Evolutionary conservation across 1,284 basidiomycete species (phyloP).

Genomic region (Inonotus obliquus): DNA sequence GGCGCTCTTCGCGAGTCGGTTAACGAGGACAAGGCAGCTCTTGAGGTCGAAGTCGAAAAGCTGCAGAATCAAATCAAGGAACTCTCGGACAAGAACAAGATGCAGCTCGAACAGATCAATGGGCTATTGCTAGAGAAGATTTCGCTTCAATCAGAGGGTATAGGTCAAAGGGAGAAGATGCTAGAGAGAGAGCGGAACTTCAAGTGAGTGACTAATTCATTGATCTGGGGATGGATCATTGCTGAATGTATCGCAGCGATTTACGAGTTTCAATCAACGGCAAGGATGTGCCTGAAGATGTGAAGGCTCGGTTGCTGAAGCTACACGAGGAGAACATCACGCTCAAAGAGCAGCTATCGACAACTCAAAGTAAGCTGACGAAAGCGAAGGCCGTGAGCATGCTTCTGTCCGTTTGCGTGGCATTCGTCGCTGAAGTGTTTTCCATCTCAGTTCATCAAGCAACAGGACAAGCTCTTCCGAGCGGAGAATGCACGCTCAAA

Average conservation of each 20-base stretch:
- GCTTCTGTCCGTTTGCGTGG: neutral
- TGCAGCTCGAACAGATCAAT: constrained; percentile 91
- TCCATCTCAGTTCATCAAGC: constrained; percentile 74
- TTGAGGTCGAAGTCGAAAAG: constrained; percentile 64
- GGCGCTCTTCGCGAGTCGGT: constrained; percentile 82
- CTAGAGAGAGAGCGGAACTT: constrained; percentile 77
- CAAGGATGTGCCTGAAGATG: constrained; percentile 74
- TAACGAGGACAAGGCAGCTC: constrained; percentile 76
- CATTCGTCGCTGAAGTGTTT: neutral
- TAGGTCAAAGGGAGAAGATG: constrained; percentile 80
- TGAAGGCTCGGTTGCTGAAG: constrained; percentile 70
- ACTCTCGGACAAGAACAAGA: constrained; percentile 78
- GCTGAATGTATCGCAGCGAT: constrained; percentile 43
- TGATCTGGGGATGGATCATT: constrained; percentile 8
- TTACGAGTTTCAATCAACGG: constrained; percentile 69
- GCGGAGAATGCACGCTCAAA: constrained; percentile 47
- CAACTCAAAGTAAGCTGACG: constrained; percentile 69
- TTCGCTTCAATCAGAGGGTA: constrained; percentile 81
- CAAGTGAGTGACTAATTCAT: constrained; percentile 43
- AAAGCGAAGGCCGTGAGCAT: constrained; percentile 71
- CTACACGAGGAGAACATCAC: constrained; percentile 75
- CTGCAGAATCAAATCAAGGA: constrained; percentile 69
- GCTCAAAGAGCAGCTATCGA: constrained; percentile 69
- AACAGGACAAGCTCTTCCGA: constrained; percentile 85
- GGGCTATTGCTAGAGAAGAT: constrained; percentile 87